Base-by-base conservation (phyloP, 108 stramenopile species). In the Cyclostephanos tholiformis region DNA sequence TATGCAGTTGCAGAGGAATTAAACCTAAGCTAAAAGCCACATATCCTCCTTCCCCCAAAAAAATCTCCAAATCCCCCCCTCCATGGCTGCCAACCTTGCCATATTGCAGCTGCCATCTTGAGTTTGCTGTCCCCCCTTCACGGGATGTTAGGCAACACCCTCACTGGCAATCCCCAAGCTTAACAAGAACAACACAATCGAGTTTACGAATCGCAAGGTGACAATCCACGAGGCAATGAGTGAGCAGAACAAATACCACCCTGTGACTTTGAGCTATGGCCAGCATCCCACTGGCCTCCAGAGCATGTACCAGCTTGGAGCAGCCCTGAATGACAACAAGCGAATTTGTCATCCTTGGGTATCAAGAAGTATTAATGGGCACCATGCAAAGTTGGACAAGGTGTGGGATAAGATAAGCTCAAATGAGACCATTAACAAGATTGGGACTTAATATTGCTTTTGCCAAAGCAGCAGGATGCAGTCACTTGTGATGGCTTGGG, bases 281-380 rank as follows among this genome's bases (percentile, higher is more conserved):
- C 92, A 93, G 72, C 76, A 77, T 10, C 77, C 89, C 4, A 30
- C 86, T 27, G 91, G 85, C 8, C 76, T 74, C 26, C 91, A 92
- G 69, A 81, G 56, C 36, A 59, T 92, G 14, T 80, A 80, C 23
- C 91, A 90, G 65, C 69, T 67, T 36, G 65, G 56, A 26, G 17
- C 76, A 35, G 84, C 86, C 35, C 20, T 60, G 9, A 51, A 67
- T 23, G 51, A 25, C 25, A 20, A n/a, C n/a, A 43, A 26, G 62
- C 32, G 23, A 29, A 29, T 66, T 70, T 82, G 38, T 73, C 73
- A 12, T 49, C 52, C 41, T 26, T 35, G 17, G 52, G 25, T 20
- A 53, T 79, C 29, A 48, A 57, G 72, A 35, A 58, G 75, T 58
- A 17, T 64, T 77, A 50, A 68, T 69, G 49, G 36, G 29, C 43